phyloP scores from a whole-genome alignment of 164 flowering plant species.

The Macadamia integrifolia region DNA sequence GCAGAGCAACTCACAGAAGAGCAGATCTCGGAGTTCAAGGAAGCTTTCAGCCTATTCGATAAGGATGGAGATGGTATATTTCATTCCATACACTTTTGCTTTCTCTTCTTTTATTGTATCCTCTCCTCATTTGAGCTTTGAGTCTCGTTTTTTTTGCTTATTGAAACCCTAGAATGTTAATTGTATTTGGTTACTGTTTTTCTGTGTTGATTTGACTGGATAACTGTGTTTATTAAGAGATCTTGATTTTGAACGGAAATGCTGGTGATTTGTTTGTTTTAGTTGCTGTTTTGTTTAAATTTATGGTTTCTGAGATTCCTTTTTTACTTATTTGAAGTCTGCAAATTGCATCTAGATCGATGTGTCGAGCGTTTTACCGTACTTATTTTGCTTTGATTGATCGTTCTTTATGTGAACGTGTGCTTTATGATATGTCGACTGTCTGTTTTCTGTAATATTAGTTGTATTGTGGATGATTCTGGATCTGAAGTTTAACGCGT shows the following conservation, averaged over 20 bases:
- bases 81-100: not conserved
- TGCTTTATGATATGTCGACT: too few species aligned
- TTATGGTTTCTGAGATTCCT: too few species aligned
- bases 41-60: slow-evolving; percentile 36
- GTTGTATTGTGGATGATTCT: too few species aligned
- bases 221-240: not conserved
- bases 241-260: not conserved
- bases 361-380: too few species aligned
- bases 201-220: too few species aligned
- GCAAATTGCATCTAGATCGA: too few species aligned
- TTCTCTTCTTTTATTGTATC: not conserved
- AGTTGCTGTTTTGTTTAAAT: too few species aligned
- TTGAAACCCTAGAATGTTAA: not conserved
- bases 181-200: not conserved
- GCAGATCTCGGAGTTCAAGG: slow-evolving; percentile 40
- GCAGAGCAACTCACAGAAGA: slow-evolving; percentile 37
- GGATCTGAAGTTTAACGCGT: too few species aligned
- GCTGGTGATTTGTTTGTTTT: not conserved
- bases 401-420: too few species aligned
- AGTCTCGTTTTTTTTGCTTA: not conserved
- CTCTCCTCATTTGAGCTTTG: not conserved
- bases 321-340: too few species aligned
- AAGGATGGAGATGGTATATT: slow-evolving; percentile 34
- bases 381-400: too few species aligned
- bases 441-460: too few species aligned